Evolutionary conservation across 2,329 filamentous ascomycete species (phyloP).

Genomic region (Fusarium sp.): DNA sequence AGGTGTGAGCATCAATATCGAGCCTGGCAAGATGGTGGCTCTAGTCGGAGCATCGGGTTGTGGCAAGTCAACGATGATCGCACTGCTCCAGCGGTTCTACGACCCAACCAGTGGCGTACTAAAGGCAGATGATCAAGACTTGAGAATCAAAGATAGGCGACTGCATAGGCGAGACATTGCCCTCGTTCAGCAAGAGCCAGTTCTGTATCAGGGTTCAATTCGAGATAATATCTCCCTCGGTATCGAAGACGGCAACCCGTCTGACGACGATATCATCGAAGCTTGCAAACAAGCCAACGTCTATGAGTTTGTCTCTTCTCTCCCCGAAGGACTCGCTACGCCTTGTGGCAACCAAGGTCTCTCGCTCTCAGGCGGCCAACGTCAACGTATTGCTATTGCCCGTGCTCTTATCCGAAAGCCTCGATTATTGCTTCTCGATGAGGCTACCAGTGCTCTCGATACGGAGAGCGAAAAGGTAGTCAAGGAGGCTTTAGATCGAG

Average conservation of each 20-base stretch:
- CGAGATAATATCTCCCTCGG: constrained; percentile 69
- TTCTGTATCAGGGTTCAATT: constrained; percentile 63
- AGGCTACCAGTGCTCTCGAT: constrained; percentile 75
- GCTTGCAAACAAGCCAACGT: constrained; percentile 68
- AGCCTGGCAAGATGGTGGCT: constrained; percentile 63
- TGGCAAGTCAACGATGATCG: constrained; percentile 71
- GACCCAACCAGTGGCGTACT: constrained; percentile 52
- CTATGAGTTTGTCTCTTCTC: constrained; percentile 65
- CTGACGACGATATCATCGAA: constrained; percentile 57
- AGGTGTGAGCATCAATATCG: constrained; percentile 56
- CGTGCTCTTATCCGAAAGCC: constrained; percentile 76
- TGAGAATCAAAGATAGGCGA: constrained; percentile 48
- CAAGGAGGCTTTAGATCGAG: constrained; percentile 69
- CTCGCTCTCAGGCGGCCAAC: constrained; percentile 78
- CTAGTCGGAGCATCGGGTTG: constrained; percentile 70
- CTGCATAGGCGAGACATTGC: constrained; percentile 53
- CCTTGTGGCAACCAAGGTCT: constrained; percentile 75
- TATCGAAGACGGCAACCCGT: constrained; percentile 47
- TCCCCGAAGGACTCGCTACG: constrained; percentile 72
- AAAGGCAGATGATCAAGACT: constrained; percentile 48
- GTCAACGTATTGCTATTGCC: constrained; percentile 79
- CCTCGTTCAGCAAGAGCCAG: constrained; percentile 58
- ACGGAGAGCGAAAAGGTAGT: constrained; percentile 75
- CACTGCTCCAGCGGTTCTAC: constrained; percentile 61
- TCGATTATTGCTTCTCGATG: constrained; percentile 76